phyloP scores from a whole-genome alignment of 192 early-diverging fungal genomes.

The Backusella morwellensis region DNA sequence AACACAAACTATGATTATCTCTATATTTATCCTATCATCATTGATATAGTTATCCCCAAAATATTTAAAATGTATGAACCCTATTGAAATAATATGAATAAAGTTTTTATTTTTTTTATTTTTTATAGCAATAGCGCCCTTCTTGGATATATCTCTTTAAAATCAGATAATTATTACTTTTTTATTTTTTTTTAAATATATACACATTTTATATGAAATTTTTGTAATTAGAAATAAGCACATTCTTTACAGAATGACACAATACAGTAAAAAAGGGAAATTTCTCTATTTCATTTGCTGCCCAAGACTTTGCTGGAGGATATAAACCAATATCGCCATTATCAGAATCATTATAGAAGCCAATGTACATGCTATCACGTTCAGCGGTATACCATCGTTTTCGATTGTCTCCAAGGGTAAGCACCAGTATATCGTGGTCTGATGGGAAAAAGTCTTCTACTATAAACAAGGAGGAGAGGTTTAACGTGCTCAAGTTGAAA shows the following conservation, averaged over 20 bases:
- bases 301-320: background rate
- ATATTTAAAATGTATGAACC: too few species aligned
- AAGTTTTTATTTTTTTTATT: too few species aligned
- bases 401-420: background rate
- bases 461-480: background rate
- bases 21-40: too few species aligned
- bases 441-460: background rate
- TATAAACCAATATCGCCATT: background rate
- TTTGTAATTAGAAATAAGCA: background rate
- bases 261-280: background rate
- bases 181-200: background rate
- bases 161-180: too few species aligned
- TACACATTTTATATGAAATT: background rate
- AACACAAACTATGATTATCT: too few species aligned
- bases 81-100: too few species aligned
- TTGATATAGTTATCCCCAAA: too few species aligned
- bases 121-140: too few species aligned
- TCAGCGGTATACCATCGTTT: background rate
- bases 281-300: background rate
- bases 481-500: background rate
- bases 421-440: background rate
- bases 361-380: background rate
- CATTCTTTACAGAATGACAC: background rate
- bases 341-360: background rate
- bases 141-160: too few species aligned